Evolutionary conservation across 1,139 yeast genomes (phyloP).

Genomic region (Sugiyamaella japonica): DNA sequence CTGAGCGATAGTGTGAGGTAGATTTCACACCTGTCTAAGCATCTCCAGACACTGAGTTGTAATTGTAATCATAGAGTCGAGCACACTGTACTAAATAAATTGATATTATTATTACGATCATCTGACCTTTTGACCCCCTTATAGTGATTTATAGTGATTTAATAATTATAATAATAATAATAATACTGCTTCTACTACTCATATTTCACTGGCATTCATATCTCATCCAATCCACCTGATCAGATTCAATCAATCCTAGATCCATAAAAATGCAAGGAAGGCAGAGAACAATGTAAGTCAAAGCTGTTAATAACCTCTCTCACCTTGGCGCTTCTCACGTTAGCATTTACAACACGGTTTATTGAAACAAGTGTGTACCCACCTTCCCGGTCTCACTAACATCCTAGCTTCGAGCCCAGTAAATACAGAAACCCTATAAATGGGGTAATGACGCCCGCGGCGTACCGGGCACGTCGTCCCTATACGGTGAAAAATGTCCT

Average conservation of each 20-base stretch:
- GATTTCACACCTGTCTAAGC: not conserved
- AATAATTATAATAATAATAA: no score
- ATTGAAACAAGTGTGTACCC: no score
- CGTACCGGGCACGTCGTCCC: conserved; percentile 84
- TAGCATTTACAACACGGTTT: no score
- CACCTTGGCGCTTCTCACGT: no score
- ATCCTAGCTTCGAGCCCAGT: conserved; percentile 37
- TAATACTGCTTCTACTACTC: no score
- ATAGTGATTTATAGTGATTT: no score
- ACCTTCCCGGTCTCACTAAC: conserved; percentile 1
- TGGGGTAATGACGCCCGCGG: conserved; percentile 90
- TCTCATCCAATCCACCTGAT: not conserved
- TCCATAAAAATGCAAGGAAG: conserved; percentile 9
- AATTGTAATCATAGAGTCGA: no score
- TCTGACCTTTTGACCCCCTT: no score
- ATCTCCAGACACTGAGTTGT: no score
- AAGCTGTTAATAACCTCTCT: not conserved
- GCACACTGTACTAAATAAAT: no score
- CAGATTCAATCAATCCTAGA: conserved; percentile 1
- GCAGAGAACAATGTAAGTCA: conserved; percentile 7
- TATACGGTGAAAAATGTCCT: conserved; percentile 75
- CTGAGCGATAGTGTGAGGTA: not conserved
- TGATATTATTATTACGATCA: no score
- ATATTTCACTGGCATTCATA: not conserved
- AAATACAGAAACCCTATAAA: conserved; percentile 73